Base-by-base conservation (phyloP, 169 alveolate genomes). In the Nephromyces sp. region DNA sequence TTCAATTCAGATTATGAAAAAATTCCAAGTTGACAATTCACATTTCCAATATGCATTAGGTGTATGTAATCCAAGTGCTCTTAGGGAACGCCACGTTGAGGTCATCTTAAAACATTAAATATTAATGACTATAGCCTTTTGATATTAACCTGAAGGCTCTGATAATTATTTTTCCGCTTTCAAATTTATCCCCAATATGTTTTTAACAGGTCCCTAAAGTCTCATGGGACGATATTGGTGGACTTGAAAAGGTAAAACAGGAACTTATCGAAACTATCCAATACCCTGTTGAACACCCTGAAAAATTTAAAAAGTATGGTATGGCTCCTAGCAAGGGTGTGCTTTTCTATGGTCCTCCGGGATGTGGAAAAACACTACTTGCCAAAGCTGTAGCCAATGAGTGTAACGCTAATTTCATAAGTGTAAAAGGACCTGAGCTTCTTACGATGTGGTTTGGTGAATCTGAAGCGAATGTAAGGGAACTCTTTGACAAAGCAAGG, bases 301-400 rank as follows among this genome's bases (percentile, higher is more conserved):
- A 94, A 70, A 94, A 95, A 84, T 97, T 95, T 89, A 95, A 91
- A 63, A 21, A 65, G 43, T 73, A 43, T 74, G 99, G 98, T 25
- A 90, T 97, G 97, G 81, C 92, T 53, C 99, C 99, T 52, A 89
- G 97, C n/a, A 90, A 96, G 67, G 99, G 99, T n/a, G 99, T 96
- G 22, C 82, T 97, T 34, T 96, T 97, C 88, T 97, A 96, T 83
- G 99, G 99, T 4, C 99, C 99, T 25, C 99, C 99, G 68, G 99
- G 99, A 34, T 95, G 99, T 83, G 99, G 99, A 73, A 97, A 97
- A 86, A 97, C 99, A 29, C 84, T 95, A 61, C 80, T 97, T 77
- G 99, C 99, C 32, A 97, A 97, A 82, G 99, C 99, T 21, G 98
- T 95, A 24, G 99, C 99, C 33, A 94, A 95, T 51, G 99, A 97